Evolutionary conservation across 257 asterid species (phyloP), one percentile per base, ranked within the genome.

Genomic region (Ballota nigra): DNA sequence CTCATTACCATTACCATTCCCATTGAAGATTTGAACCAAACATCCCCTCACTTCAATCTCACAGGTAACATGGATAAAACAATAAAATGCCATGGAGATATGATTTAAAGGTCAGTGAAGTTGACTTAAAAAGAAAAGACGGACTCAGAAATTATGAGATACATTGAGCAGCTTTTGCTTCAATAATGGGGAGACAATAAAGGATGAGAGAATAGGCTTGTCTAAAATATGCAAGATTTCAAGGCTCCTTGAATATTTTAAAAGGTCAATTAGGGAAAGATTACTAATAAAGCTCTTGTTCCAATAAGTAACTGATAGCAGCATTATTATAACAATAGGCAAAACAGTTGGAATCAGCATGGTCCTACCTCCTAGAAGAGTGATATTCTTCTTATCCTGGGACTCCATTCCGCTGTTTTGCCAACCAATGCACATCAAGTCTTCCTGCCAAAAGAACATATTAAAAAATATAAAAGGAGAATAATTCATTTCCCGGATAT

Each of bases 361-460:
- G 57, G 61, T 55, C 81, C 41, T 78, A 94, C 98, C 98, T 88
- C 98, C 98, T 69, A 94, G 83, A 73, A 94, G 86, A 15, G 98
- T 94, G 56, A 88, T 79, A 73, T 94, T 94, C 84, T 53, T 80
- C 80, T 81, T 89, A 69, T 94, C 98, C 63, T 81, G 89, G 72
- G 96, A 78, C 74, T 82, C 87, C 62, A 70, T 47, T 40, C 93
- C 91, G 72, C 97, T 94, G 80, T 86, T 94, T 85, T 94, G 98
- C 96, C 97, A 94, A 70, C 98, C 98, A 70, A 94, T 83, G 75
- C 98, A 94, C 87, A 82, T 84, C 82, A 89, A 79, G 74, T 84
- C 93, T 75, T 94, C 99, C 99, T 94, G 89, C 75, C 65, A 78
- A 64, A 40, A 55, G 51, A 36, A 75, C 34, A 12, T 16, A 55